Evolutionary conservation across 2,329 filamentous ascomycete species (phyloP), one percentile per base, ranked within the genome.

Genomic region (Nemania diffusa): DNA sequence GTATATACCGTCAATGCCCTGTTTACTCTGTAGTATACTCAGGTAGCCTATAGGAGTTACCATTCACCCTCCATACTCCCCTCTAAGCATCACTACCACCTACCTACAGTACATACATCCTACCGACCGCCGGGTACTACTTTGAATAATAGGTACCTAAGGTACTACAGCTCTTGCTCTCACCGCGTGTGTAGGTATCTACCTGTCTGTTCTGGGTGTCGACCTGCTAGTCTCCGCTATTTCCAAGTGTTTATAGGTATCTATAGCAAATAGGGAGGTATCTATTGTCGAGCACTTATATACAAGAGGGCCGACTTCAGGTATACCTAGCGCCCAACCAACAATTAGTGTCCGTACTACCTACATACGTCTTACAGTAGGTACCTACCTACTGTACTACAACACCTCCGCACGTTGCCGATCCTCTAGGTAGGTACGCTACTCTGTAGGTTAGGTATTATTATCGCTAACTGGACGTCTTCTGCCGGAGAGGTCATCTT

Each of bases 381-480:
- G 40, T 27, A 50, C 3, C 9, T 50, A 17, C 24, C 3, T 27
- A 26, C 46, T 50, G 22, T 50, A 27, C 24, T 50, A 27, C 46
- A 27, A 44, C 42, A 63, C 48, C 61, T 64, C 53, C 61, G 61
- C 61, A 64, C 22, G n/a, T 58, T 44, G 68, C 53, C 44, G 67
- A 69, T 67, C 60, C 24, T 50, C 46, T 50, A 22, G 29, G 29
- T 32, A 32, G 29, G n/a, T n/a, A n/a, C n/a, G n/a, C n/a, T n/a
- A n/a, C 22, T 48, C 44, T 48, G 44, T 22, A 24, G 22, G n/a
- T 7, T 22, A 24, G n/a, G 46, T 50, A 63, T 53, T 57, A 58
- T n/a, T 48, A 51, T 34, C 56, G 50, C 50, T 34, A 29, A 40
- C 55, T 60, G 20, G 50, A 57, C 24, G 5, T 8, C 6, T 60